Conservation (phyloP, 2,329 filamentous ascomycete species). For the Ceratocystis destructans region DNA sequence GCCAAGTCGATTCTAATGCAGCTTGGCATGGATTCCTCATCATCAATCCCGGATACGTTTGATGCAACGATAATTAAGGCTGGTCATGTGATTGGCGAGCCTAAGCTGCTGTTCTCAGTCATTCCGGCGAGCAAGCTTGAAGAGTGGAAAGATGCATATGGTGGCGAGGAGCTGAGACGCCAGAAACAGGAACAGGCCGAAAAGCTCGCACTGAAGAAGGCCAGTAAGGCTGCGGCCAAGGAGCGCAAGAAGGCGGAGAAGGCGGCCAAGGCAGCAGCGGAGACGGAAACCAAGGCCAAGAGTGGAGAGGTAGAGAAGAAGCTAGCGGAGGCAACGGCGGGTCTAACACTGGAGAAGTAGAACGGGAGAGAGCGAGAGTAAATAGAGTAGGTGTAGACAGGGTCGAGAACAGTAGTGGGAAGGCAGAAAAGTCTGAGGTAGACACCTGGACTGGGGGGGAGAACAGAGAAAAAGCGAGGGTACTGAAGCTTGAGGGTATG, state of each 20-base stretch:
- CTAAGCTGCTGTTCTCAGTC: conserved; percentile 64
- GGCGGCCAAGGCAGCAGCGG: conserved; percentile 22
- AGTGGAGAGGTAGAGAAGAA: conserved; percentile 20
- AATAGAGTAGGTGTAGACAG: not conserved
- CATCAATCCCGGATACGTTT: conserved; percentile 55
- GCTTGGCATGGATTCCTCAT: conserved; percentile 42
- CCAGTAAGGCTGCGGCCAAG: conserved; percentile 37
- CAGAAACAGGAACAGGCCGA: conserved; percentile 47
- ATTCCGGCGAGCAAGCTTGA: conserved; percentile 72
- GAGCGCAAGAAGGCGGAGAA: conserved; percentile 31
- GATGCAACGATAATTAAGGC: conserved; percentile 45
- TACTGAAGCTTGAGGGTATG: not conserved
- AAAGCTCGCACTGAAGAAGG: conserved; percentile 39
- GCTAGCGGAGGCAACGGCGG: conserved; percentile 19
- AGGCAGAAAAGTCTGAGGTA: too few species aligned
- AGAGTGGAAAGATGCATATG: conserved; percentile 68
- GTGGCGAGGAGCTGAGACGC: conserved; percentile 51
- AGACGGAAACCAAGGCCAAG: conserved; percentile 19
- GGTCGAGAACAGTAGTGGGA: too few species aligned
- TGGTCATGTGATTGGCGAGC: conserved; percentile 69
- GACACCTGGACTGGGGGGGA: not conserved
- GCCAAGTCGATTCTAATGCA: conserved; percentile 63
- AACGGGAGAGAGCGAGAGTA: not conserved
- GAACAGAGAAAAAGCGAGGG: not conserved
- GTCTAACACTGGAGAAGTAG: conserved; percentile 21